Percentiles rank a stretch among this genome's conserved stretches.
These are phyloP conservation scores for Colletotrichum sp. DNA, from an alignment of 2,329 filamentous ascomycete species.

Conservation along the genomic window DNA sequence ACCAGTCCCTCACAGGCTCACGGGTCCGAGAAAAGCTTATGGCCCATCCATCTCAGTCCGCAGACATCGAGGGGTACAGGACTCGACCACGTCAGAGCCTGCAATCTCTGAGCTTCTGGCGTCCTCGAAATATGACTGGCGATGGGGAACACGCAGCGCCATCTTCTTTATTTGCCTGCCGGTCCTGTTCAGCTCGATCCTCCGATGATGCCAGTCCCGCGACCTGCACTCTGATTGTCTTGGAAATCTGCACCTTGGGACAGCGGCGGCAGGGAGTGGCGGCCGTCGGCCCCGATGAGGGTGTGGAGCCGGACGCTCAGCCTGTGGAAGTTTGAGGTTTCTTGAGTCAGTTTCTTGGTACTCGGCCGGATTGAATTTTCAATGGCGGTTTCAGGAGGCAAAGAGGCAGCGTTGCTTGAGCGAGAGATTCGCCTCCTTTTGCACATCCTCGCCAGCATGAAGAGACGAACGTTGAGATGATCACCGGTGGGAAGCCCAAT, in stretches of 20 bases:
- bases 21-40: not conserved
- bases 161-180: not conserved
- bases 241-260: not conserved
- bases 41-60: not conserved
- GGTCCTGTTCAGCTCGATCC: not conserved
- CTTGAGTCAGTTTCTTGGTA: slow-evolving; percentile 3
- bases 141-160: not conserved
- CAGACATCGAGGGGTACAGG: not conserved
- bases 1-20: not conserved
- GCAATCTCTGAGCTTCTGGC: not conserved
- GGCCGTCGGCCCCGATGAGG: slow-evolving; percentile 6
- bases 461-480: slow-evolving; percentile 17
- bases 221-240: not conserved
- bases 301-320: slow-evolving; percentile 4
- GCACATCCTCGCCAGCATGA: not conserved
- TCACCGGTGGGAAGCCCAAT: slow-evolving; percentile 2
- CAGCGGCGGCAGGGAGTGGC: not conserved
- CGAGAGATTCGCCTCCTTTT: slow-evolving; percentile 3
- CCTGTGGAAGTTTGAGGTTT: not conserved
- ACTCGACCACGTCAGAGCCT: not conserved
- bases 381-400: slow-evolving; percentile 17
- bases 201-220: not conserved
- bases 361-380: slow-evolving; percentile 17
- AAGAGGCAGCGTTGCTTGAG: not conserved
- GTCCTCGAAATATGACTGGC: not conserved